phyloP scores from a whole-genome alignment of 768 basidiomycete genomes.

The Amanita inopinata region DNA sequence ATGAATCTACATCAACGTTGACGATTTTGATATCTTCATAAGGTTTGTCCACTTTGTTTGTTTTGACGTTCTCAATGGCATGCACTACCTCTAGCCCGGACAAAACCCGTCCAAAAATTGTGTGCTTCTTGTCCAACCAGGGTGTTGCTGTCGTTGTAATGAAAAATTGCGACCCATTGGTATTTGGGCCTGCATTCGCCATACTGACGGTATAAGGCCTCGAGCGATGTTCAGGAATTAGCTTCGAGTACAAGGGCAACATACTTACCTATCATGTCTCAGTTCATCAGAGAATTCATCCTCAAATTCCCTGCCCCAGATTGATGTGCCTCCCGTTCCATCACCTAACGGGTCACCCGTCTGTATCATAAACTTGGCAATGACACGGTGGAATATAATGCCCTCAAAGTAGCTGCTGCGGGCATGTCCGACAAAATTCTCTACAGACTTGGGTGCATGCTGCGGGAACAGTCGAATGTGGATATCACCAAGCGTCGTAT shows the following conservation, averaged over 20 bases:
- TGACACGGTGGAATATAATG: slow-evolving; percentile 93
- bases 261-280: slow-evolving; percentile 75
- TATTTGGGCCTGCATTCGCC: slow-evolving; percentile 85
- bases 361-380: slow-evolving; percentile 98
- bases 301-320: slow-evolving; percentile 87
- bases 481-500: slow-evolving; percentile 94
- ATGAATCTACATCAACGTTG: slow-evolving; percentile 57
- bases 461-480: slow-evolving; percentile 83
- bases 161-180: slow-evolving; percentile 97
- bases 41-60: slow-evolving; percentile 78
- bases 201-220: slow-evolving; percentile 95
- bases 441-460: slow-evolving; percentile 89
- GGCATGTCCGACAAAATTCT: slow-evolving; percentile 94
- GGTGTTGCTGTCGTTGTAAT: slow-evolving; percentile 92
- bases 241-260: background rate
- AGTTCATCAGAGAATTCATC: slow-evolving; percentile 88
- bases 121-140: slow-evolving; percentile 88
- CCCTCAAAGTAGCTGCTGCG: slow-evolving; percentile 88
- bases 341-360: slow-evolving; percentile 94
- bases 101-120: slow-evolving; percentile 85
- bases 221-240: slow-evolving; percentile 9
- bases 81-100: slow-evolving; percentile 88
- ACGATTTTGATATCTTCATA: slow-evolving; percentile 91
- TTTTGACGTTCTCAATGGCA: slow-evolving; percentile 84
- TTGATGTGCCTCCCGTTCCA: slow-evolving; percentile 84